Evolutionary conservation across 495 filamentous ascomycete species (phyloP).

Genomic region (Wilcoxina mikolae): DNA sequence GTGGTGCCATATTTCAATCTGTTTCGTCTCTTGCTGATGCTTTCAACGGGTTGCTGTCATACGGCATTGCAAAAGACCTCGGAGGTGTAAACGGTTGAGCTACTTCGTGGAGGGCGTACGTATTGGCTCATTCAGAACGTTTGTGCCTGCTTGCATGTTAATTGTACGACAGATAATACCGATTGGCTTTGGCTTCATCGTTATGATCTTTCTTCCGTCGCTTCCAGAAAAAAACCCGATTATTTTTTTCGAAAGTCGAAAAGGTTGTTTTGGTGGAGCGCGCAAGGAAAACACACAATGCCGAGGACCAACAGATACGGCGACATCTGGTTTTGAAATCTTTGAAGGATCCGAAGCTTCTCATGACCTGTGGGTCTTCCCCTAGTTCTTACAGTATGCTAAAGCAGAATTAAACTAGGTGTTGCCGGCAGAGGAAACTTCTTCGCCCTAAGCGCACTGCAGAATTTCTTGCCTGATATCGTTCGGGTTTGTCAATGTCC

Average conservation of each 20-base stretch:
- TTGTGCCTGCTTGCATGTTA: too few relatives aligned
- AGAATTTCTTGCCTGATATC: conserved; percentile 8
- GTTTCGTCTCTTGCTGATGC: conserved; percentile 4
- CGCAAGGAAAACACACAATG: conserved; percentile 2
- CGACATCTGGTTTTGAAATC: background rate
- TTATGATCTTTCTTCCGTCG: background rate
- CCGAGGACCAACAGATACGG: conserved; percentile 5
- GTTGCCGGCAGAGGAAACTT: conserved; percentile 2
- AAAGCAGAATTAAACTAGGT: too few relatives aligned
- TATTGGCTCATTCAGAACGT: too few relatives aligned
- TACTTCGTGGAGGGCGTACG: background rate
- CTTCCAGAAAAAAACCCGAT: conserved; percentile 1
- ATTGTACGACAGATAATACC: conserved; percentile 4
- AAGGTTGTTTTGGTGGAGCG: background rate
- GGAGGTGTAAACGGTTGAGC: conserved; percentile 3
- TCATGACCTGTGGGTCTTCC: background rate
- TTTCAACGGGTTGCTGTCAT: conserved; percentile 7
- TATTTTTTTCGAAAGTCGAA: conserved; percentile 2
- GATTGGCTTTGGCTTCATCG: background rate
- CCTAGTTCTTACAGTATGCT: too few relatives aligned
- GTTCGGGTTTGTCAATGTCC: too few relatives aligned
- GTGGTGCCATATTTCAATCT: conserved; percentile 6
- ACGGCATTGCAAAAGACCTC: conserved; percentile 2
- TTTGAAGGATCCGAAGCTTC: conserved; percentile 4
- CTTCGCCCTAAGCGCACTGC: conserved; percentile 2